Evolutionary conservation across 1,139 yeast species (phyloP).

Genomic region (Yamadazyma diospyri): DNA sequence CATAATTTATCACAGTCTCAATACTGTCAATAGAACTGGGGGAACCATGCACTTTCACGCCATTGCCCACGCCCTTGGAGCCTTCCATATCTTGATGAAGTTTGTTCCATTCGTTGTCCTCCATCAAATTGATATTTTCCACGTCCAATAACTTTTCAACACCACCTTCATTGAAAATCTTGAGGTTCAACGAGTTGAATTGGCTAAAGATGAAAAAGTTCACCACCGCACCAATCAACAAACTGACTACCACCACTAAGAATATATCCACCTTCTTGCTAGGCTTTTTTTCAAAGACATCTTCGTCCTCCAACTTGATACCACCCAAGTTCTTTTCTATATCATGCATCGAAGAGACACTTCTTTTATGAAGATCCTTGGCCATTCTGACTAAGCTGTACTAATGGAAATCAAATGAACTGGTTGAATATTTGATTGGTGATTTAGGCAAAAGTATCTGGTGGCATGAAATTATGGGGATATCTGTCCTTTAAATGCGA

Average conservation of each 20-base stretch:
- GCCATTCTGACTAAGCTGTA: too few relatives aligned
- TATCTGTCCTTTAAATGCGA: conserved; percentile 1
- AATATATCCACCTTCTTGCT: conserved; percentile 8
- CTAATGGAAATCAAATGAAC: too few relatives aligned
- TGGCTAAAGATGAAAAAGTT: conserved; percentile 10
- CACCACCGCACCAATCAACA: conserved; percentile 11
- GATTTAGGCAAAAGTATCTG: too few relatives aligned
- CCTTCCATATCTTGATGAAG: conserved; percentile 5
- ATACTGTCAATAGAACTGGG: not conserved
- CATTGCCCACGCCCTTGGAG: conserved; percentile 1
- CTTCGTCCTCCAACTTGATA: conserved; percentile 4
- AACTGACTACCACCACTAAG: conserved; percentile 8
- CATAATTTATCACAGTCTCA: conserved; percentile 2
- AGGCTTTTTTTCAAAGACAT: conserved; percentile 1
- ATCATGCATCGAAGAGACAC: conserved; percentile 9
- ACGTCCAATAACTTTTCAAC: conserved; percentile 11
- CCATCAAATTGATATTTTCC: conserved; percentile 12
- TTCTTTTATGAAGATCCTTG: conserved; percentile 12
- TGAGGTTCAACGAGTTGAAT: not conserved
- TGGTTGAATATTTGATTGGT: too few relatives aligned
- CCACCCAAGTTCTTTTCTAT: conserved; percentile 2
- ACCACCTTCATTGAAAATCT: conserved; percentile 3
- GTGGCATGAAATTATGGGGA: not conserved
- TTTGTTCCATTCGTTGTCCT: conserved; percentile 16
- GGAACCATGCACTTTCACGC: not conserved